A percentile compares a stretch with the other conserved stretches of the same genome.
phyloP scores from a whole-genome alignment of 805 yeast species.

The Hanseniaspora valbyensis region DNA sequence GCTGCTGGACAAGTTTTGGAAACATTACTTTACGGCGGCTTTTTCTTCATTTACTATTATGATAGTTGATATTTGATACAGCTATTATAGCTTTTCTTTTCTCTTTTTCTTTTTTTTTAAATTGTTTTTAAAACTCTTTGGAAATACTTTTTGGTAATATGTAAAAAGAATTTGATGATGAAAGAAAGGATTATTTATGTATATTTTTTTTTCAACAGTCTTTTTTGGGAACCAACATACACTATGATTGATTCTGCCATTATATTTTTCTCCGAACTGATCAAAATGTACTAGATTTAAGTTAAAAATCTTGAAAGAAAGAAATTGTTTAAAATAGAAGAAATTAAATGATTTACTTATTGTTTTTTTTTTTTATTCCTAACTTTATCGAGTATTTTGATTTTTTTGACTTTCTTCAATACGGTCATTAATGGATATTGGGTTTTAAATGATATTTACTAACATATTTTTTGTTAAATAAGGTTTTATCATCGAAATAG shows the following conservation, averaged over 20 bases:
- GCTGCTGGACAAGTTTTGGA: conserved; percentile 16
- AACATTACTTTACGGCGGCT: conserved; percentile 16
- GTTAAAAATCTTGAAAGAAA: background rate
- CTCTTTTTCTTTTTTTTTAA: background rate
- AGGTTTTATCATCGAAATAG: conserved; percentile 15
- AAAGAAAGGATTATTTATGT: background rate
- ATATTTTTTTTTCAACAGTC: background rate
- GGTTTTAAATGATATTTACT: conserved; percentile 16
- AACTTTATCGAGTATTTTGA: conserved; percentile 3
- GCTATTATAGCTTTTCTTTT: background rate
- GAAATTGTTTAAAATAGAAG: background rate
- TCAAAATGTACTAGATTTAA: conserved; percentile 14
- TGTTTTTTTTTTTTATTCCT: background rate
- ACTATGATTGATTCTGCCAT: conserved; percentile 16
- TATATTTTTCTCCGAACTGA: conserved; percentile 13
- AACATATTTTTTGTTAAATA: conserved; percentile 13
- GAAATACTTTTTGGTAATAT: background rate
- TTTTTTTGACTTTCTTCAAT: background rate
- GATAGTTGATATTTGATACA: background rate
- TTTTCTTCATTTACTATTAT: background rate
- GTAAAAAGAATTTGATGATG: background rate
- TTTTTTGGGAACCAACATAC: conserved; percentile 2
- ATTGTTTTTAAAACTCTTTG: background rate
- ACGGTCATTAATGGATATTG: conserved; percentile 16
- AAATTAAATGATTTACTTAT: too few species aligned